Percentiles rank a stretch among this genome's conserved stretches.
Evolutionary conservation across 257 asterid genomes (phyloP).

Genomic region (Nicotiana tabacum): DNA sequence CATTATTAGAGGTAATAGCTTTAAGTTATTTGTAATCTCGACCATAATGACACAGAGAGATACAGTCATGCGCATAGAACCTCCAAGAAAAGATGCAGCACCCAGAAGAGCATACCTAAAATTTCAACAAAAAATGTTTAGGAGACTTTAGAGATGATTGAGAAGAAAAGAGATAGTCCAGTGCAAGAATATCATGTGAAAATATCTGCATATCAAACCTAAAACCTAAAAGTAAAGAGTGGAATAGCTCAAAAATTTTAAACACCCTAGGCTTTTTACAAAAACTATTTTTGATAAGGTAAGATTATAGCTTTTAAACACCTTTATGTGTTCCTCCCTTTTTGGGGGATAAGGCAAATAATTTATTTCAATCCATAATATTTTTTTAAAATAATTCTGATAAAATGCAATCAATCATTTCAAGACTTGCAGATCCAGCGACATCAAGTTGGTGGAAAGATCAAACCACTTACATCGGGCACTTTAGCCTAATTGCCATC

Average conservation of each 20-base stretch:
- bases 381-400: neutral
- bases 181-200: neutral
- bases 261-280: neutral
- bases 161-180: neutral
- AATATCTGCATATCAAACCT: neutral
- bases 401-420: constrained; percentile 1
- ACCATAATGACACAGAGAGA: constrained; percentile 98
- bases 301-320: neutral
- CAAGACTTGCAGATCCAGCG: neutral
- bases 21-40: constrained; percentile 90
- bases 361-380: neutral
- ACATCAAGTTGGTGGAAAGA: neutral
- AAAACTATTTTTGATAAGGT: neutral
- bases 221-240: neutral
- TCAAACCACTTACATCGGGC: neutral
- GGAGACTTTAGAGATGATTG: neutral
- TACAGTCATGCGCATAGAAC: constrained; percentile 99
- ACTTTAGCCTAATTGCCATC: neutral
- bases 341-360: neutral
- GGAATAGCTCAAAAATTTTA: neutral
- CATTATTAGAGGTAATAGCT: constrained; percentile 93
- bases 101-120: constrained; percentile 93
- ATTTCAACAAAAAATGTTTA: constrained; percentile 14
- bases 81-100: constrained; percentile 98
- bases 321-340: neutral